Evolutionary conservation across 768 basidiomycete species (phyloP), one percentile per base, ranked within the genome.

Genomic region (Lactifluus pinguis): DNA sequence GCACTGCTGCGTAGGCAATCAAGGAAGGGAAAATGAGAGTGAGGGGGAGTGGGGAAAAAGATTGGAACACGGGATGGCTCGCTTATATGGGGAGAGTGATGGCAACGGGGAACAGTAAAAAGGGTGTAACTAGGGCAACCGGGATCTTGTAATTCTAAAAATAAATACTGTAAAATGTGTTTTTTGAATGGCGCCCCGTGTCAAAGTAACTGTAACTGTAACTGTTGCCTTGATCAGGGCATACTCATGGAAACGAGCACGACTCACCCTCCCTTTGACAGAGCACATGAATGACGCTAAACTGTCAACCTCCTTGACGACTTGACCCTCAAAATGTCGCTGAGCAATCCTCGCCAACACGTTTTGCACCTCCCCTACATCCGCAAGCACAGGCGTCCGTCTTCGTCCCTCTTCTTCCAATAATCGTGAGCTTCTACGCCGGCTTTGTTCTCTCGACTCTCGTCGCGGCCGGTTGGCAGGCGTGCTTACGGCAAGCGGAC

Each of bases 211-310:
- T 25, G 25, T 25, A 25, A 25, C 25, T 25, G 25, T 25, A 25
- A 21, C 54, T 41, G 60, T 39, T 61, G 53, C 39, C 53, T 36
- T 25, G 48, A 61, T 67, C 59, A 57, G 56, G 21, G 36, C 41
- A 42, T n/a, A 2, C 30, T 49, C 41, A 15, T 59, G 45, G 57
- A 59, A 59, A 59, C 57, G 32, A 52, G 38, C 8, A 38, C 38
- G 17, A 62, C 70, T 52, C 53, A 69, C 69, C 70, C 70, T 79
- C n/a, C 73, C 70, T 71, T 85, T 87, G 53, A 90, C 80, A 15
- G 83, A 79, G 66, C 81, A 84, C 86, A 91, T 86, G 66, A 92
- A 91, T 34, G 84, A 80, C 19, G 87, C 86, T 44, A 92, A 74
- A n/a, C 84, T 87, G 62, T 92, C 90, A 50, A 89, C 83, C 72